phyloP scores from a whole-genome alignment of 1,284 basidiomycete species.

The Tausonia pullulans region DNA sequence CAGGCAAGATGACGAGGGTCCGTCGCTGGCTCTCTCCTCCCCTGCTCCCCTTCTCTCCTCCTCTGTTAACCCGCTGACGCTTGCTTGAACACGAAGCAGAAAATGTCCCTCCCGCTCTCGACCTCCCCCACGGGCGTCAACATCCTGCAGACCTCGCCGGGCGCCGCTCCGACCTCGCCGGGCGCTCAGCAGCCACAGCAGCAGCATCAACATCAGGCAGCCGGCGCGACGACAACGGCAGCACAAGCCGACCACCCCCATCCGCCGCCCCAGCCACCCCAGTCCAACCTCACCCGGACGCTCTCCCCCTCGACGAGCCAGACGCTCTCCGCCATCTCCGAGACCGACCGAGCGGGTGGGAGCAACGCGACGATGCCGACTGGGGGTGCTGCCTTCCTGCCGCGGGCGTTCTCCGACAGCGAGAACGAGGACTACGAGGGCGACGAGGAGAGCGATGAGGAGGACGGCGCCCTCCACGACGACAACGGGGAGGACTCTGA shows the following conservation, averaged over 20 bases:
- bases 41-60: constrained; percentile 12
- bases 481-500: constrained; percentile 34
- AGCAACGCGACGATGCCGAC: not conserved
- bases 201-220: no score
- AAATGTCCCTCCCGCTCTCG: constrained; percentile 26
- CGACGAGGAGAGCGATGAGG: constrained; percentile 48
- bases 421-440: constrained; percentile 61
- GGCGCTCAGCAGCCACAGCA: not conserved
- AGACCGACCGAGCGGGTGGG: constrained; percentile 19
- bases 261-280: constrained; percentile 13
- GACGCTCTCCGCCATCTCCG: constrained; percentile 26
- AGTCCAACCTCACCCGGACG: constrained; percentile 20
- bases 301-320: constrained; percentile 22
- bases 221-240: no score
- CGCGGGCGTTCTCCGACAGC: constrained; percentile 52
- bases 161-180: not conserved
- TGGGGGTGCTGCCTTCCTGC: not conserved
- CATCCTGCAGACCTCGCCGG: constrained; percentile 19
- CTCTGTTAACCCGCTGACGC: constrained; percentile 2
- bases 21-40: constrained; percentile 15
- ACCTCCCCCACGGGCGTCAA: constrained; percentile 31
- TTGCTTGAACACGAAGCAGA: not conserved
- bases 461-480: constrained; percentile 44
- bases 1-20: constrained; percentile 20
- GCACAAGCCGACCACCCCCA: not conserved